Evolutionary conservation across 768 basidiomycete species (phyloP).

Genomic region (Phylloporus sp.): DNA sequence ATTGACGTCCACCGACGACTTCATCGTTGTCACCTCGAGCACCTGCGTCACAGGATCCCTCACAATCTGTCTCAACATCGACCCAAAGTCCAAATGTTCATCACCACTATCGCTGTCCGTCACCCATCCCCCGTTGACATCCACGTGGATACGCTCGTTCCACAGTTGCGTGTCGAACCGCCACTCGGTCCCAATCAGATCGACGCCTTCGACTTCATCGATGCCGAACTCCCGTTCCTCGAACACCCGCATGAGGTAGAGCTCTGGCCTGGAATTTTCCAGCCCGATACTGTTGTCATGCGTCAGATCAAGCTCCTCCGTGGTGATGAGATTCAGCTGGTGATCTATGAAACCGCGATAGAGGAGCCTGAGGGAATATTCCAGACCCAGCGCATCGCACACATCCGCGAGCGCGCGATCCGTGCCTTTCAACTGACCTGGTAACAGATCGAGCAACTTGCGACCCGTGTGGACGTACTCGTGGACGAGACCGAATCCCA

Average conservation of each 20-base stretch:
- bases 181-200: not conserved
- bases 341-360: not conserved
- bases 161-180: not conserved
- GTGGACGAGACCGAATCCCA: slow-evolving; percentile 14
- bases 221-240: not conserved
- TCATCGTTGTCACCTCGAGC: slow-evolving; percentile 10
- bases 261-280: not conserved
- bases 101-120: no score
- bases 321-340: not conserved
- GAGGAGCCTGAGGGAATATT: not conserved
- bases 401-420: slow-evolving; percentile 7
- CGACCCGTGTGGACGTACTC: slow-evolving; percentile 6
- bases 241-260: not conserved
- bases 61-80: not conserved
- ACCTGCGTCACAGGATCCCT: slow-evolving; percentile 5
- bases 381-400: slow-evolving; percentile 5
- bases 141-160: not conserved
- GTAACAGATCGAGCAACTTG: not conserved
- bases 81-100: not conserved
- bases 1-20: not conserved
- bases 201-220: slow-evolving; percentile 5
- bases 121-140: no score
- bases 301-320: not conserved
- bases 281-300: not conserved
- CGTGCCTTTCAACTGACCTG: slow-evolving; percentile 12